These are phyloP conservation scores for Nemania diffusa DNA, from an alignment of 2,329 filamentous ascomycete species.

Conservation along the genomic window DNA sequence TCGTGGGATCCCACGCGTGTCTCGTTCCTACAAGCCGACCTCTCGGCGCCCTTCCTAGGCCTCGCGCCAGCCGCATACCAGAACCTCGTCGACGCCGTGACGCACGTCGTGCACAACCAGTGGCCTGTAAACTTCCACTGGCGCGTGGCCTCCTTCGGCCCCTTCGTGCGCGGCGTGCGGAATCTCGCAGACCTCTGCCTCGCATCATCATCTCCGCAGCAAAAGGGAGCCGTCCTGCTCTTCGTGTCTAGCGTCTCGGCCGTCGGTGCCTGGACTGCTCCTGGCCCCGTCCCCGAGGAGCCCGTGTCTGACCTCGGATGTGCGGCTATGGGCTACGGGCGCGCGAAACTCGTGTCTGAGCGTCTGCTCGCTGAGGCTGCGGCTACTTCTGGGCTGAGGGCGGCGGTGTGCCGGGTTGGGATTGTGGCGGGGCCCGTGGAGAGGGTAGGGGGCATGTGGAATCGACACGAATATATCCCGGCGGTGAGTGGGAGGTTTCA, in stretches of 20 bases:
- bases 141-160: conserved; percentile 47
- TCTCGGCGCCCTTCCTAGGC: conserved; percentile 22
- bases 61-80: conserved; percentile 13
- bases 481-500: conserved; percentile 9
- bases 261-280: not conserved
- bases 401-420: conserved; percentile 14
- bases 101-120: conserved; percentile 46
- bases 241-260: conserved; percentile 14
- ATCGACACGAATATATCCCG: conserved; percentile 19
- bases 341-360: conserved; percentile 12
- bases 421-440: conserved; percentile 6
- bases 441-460: conserved; percentile 18
- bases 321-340: conserved; percentile 3
- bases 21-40: conserved; percentile 30
- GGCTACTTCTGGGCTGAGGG: not conserved
- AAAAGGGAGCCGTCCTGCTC: not conserved
- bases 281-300: conserved; percentile 5
- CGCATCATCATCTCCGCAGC: too few species aligned
- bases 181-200: conserved; percentile 12
- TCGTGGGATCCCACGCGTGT: conserved; percentile 6
- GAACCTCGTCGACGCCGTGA: not conserved
- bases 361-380: conserved; percentile 13
- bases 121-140: conserved; percentile 54
- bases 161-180: conserved; percentile 18
- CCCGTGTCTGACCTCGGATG: conserved; percentile 1